A percentile compares a stretch with the other conserved stretches of the same genome.
These are phyloP conservation scores for Thuidium tamariscinum DNA, from an alignment of 225 moss, liverwort and hornwort species.

Conservation along the genomic window DNA sequence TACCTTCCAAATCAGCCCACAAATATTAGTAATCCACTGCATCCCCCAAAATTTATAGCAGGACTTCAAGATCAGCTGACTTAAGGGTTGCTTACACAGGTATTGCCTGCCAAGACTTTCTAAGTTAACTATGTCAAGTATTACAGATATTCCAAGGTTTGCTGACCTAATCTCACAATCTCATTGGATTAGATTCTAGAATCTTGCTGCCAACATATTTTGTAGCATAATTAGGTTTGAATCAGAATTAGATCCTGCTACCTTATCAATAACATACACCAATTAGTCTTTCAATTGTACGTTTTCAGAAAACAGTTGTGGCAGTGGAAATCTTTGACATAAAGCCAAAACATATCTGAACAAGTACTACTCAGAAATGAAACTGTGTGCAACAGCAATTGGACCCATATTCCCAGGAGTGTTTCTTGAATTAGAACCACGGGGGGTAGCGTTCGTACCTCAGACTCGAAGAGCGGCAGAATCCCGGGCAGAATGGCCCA, in stretches of 20 bases:
- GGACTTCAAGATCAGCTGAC: too few relatives aligned
- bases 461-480: conserved; percentile 2
- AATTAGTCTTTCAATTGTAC: not conserved
- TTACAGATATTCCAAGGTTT: too few relatives aligned
- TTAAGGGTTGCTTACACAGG: not conserved
- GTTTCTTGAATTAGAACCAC: not conserved
- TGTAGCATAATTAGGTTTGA: not conserved
- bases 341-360: not conserved
- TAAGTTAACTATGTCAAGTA: not conserved
- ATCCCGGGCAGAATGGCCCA: conserved; percentile 9
- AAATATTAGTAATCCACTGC: not conserved
- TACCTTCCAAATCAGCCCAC: not conserved
- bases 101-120: not conserved
- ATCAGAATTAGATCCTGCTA: not conserved
- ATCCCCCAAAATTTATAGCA: not conserved
- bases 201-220: not conserved
- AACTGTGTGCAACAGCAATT: not conserved
- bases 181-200: not conserved
- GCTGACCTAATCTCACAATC: too few relatives aligned
- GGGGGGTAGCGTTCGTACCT: not conserved
- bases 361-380: not conserved
- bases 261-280: too few relatives aligned
- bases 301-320: not conserved
- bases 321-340: not conserved
- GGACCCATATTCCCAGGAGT: not conserved